Evolutionary conservation across 768 basidiomycete species (phyloP).

Genomic region (Phallus indusiatus): DNA sequence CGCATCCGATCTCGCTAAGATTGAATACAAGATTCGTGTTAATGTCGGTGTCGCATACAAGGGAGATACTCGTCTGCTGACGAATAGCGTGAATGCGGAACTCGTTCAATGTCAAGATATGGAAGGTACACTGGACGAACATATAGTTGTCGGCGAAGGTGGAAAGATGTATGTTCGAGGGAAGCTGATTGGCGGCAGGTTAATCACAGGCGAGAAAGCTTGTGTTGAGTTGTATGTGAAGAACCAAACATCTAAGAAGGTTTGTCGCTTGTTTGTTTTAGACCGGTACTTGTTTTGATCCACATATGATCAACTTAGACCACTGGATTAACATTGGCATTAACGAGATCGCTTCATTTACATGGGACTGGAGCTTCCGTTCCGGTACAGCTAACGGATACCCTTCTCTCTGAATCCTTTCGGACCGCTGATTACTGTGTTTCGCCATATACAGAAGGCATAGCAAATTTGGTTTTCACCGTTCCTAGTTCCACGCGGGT

Average conservation of each 20-base stretch:
- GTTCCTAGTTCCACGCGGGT: constrained; percentile 60
- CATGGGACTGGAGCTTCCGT: constrained; percentile 19
- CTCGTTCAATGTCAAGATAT: constrained; percentile 57
- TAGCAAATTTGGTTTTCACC: constrained; percentile 72
- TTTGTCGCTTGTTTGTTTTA: constrained; percentile 18
- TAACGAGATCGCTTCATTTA: constrained; percentile 42
- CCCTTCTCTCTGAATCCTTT: constrained; percentile 58
- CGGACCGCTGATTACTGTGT: constrained; percentile 68
- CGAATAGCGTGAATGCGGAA: constrained; percentile 48
- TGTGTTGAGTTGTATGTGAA: constrained; percentile 72
- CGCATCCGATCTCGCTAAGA: constrained; percentile 54
- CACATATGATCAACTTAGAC: constrained; percentile 36
- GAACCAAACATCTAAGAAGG: constrained; percentile 78
- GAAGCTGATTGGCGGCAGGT: constrained; percentile 48
- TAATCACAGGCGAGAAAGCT: constrained; percentile 59
- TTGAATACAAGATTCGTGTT: constrained; percentile 66
- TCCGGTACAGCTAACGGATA: constrained; percentile 53
- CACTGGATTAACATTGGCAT: constrained; percentile 50
- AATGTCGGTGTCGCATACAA: constrained; percentile 69
- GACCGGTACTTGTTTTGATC: too few species aligned
- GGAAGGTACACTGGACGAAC: constrained; percentile 17
- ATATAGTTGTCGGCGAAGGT: constrained; percentile 58
- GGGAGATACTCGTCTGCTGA: constrained; percentile 60
- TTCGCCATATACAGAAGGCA: constrained; percentile 63
- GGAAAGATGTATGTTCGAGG: constrained; percentile 77